These are phyloP conservation scores for Lichtheimia corymbifera DNA, from an alignment of 371 early-diverging fungal genomes.

Conservation along the genomic window DNA sequence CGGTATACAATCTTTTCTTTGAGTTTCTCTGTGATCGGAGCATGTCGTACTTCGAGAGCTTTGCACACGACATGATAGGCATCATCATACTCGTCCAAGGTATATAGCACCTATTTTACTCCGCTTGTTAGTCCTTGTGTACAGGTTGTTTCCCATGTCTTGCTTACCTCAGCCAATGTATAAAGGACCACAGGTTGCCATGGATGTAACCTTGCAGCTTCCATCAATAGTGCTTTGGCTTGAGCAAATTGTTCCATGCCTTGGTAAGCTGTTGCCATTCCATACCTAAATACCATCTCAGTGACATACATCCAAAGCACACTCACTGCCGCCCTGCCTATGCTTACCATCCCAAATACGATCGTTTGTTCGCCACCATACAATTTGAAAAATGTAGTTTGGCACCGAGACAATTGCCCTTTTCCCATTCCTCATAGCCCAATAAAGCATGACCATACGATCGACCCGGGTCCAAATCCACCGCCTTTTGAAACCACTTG, in stretches of 20 bases:
- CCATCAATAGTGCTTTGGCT: conserved; percentile 26
- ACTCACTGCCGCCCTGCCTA: neutral
- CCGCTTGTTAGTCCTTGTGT: too few species aligned
- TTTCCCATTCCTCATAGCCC: conserved; percentile 47
- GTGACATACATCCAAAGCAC: neutral
- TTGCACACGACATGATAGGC: conserved; percentile 9
- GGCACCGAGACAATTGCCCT: conserved; percentile 31
- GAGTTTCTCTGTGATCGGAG: conserved; percentile 5
- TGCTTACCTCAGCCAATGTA: conserved; percentile 34
- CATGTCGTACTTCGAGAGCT: conserved; percentile 9
- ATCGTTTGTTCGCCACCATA: conserved; percentile 32
- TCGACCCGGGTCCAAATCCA: conserved; percentile 26
- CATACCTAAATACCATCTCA: conserved; percentile 21
- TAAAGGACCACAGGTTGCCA: conserved; percentile 31
- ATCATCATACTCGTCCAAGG: conserved; percentile 9
- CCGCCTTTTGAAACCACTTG: conserved; percentile 44
- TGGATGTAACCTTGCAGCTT: conserved; percentile 38
- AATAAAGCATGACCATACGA: conserved; percentile 38
- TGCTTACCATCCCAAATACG: conserved; percentile 37
- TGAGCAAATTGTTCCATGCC: conserved; percentile 26
- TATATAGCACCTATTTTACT: conserved; percentile 9
- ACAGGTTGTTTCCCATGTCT: neutral
- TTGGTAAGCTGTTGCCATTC: conserved; percentile 33
- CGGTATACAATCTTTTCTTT: conserved; percentile 11
- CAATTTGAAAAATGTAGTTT: conserved; percentile 35